A percentile compares a stretch with the other conserved stretches of the same genome.
Conservation (phyloP, 2,329 filamentous ascomycete genomes). For the Canariomyces notabilis region DNA sequence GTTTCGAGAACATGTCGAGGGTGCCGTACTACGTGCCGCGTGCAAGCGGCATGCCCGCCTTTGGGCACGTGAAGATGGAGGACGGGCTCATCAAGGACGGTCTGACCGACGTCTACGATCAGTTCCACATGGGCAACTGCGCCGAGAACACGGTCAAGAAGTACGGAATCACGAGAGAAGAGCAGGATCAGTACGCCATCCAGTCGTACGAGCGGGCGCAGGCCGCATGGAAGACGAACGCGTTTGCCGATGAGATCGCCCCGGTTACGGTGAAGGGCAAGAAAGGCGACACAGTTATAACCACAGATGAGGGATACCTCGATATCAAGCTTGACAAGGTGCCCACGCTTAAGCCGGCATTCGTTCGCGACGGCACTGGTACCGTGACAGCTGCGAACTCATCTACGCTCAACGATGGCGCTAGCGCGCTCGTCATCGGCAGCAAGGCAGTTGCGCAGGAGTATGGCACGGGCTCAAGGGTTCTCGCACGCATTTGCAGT, state of each 20-base stretch:
- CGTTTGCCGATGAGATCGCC: conserved; percentile 84
- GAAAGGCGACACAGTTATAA: conserved; percentile 76
- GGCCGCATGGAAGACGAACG: conserved; percentile 75
- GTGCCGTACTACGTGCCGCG: conserved; percentile 88
- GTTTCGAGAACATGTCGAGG: conserved; percentile 97
- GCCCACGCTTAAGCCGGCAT: conserved; percentile 81
- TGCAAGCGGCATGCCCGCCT: conserved; percentile 74
- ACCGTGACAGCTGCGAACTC: conserved; percentile 94
- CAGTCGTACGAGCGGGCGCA: conserved; percentile 85
- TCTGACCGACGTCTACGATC: conserved; percentile 91
- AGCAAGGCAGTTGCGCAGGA: conserved; percentile 75
- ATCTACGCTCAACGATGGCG: conserved; percentile 91
- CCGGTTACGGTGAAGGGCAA: conserved; percentile 79
- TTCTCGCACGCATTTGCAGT: conserved; percentile 80
- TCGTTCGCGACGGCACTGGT: conserved; percentile 76
- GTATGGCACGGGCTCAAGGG: conserved; percentile 71
- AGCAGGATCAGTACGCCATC: conserved; percentile 89
- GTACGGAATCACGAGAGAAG: conserved; percentile 70
- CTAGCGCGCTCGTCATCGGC: conserved; percentile 79
- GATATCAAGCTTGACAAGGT: conserved; percentile 86
- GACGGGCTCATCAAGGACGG: conserved; percentile 94
- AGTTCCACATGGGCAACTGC: conserved; percentile 97
- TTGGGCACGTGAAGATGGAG: conserved; percentile 81
- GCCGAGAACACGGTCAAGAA: conserved; percentile 93
- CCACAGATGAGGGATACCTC: conserved; percentile 83